Conservation (phyloP, 768 basidiomycete genomes). For the Hygrocybe coccinea region DNA sequence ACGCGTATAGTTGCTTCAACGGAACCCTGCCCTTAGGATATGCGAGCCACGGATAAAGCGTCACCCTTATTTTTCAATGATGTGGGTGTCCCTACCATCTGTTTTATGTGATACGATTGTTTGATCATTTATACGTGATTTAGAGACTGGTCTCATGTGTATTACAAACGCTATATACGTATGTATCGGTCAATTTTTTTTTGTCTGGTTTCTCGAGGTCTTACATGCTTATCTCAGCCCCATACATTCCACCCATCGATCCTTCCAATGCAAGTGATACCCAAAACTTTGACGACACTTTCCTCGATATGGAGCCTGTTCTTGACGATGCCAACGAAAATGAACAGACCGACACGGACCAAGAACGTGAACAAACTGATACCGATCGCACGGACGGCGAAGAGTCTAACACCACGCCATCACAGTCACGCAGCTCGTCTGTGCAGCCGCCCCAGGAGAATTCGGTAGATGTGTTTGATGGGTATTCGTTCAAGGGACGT, state of each 20-base stretch:
- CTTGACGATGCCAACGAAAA: conserved; percentile 72
- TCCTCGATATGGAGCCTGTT: conserved; percentile 92
- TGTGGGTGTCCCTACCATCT: conserved; percentile 48
- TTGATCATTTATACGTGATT: conserved; percentile 12
- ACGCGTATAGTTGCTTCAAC: conserved; percentile 76
- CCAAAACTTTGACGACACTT: conserved; percentile 95
- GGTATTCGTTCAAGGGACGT: conserved; percentile 88
- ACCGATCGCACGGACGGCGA: conserved; percentile 69
- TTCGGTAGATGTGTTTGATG: conserved; percentile 79
- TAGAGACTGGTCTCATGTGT: conserved; percentile 92
- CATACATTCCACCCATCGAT: conserved; percentile 89
- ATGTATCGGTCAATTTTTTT: conserved; percentile 32
- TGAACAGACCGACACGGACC: conserved; percentile 61
- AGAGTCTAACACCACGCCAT: conserved; percentile 73
- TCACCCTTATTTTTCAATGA: conserved; percentile 93
- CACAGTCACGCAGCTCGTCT: conserved; percentile 74
- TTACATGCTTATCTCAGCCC: conserved; percentile 46
- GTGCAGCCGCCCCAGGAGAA: conserved; percentile 46
- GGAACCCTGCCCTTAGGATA: conserved; percentile 85
- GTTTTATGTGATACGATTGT: conserved; percentile 10
- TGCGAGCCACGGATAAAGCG: conserved; percentile 90
- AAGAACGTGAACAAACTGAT: conserved; percentile 63
- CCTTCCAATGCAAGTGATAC: conserved; percentile 91
- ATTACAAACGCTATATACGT: conserved; percentile 92
- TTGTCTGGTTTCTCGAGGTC: conserved; percentile 1